Conservation (phyloP, 768 basidiomycete species). For the Rhodotorula paludigena region DNA sequence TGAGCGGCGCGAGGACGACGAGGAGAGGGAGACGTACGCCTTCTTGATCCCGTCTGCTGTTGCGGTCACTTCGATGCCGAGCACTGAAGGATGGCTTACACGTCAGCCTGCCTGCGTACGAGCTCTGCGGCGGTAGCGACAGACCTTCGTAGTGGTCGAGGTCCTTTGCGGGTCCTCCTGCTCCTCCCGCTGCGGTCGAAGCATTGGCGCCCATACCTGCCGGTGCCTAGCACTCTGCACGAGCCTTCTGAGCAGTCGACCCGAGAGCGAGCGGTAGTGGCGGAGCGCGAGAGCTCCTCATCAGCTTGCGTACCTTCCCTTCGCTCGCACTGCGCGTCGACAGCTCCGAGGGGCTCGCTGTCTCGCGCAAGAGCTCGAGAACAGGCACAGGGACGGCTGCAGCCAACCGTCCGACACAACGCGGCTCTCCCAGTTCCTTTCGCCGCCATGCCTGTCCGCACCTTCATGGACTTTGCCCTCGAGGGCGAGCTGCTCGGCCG, state of each 20-base stretch:
- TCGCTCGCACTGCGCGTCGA: background rate
- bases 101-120: background rate
- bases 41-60: constrained; percentile 42
- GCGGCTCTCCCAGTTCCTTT: too few relatives aligned
- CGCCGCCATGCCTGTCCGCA: background rate
- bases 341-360: too few relatives aligned
- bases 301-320: background rate
- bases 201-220: constrained; percentile 21
- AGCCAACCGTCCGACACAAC: too few relatives aligned
- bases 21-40: constrained; percentile 27
- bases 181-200: background rate
- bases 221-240: background rate
- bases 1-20: background rate
- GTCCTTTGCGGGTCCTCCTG: background rate
- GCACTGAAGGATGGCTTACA: constrained; percentile 8
- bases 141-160: constrained; percentile 19
- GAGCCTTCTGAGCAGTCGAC: too few relatives aligned
- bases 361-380: background rate
- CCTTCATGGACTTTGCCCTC: constrained; percentile 4
- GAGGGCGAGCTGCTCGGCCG: constrained; percentile 35
- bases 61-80: constrained; percentile 23
- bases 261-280: background rate
- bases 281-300: background rate
- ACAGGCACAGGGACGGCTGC: too few relatives aligned
- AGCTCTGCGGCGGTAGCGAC: background rate